Conservation (phyloP, 2,329 filamentous ascomycete species). For the Penicillium sp. region DNA sequence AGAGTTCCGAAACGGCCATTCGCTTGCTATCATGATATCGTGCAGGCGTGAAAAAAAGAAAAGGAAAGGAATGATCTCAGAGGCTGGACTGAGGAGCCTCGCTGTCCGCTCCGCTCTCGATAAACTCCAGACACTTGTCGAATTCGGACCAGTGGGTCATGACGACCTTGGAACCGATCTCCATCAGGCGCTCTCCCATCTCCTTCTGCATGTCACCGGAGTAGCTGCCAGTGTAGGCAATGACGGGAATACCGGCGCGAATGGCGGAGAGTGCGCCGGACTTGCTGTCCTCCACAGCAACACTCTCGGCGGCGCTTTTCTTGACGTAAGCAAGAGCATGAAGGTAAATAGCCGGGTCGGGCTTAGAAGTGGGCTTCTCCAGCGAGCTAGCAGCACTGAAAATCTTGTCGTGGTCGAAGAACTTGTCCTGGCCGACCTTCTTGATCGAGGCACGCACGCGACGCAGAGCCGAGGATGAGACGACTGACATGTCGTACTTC, state of each 20-base stretch:
- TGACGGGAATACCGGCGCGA: constrained; percentile 71
- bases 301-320: constrained; percentile 64
- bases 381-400: constrained; percentile 80
- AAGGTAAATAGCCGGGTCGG: constrained; percentile 83
- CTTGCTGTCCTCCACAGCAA: constrained; percentile 86
- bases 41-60: constrained; percentile 10
- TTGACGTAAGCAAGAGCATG: constrained; percentile 69
- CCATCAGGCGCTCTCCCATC: constrained; percentile 59
- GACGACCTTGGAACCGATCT: constrained; percentile 59
- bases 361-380: constrained; percentile 77
- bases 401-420: constrained; percentile 69
- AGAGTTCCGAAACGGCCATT: constrained; percentile 25
- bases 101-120: constrained; percentile 31
- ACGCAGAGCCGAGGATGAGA: constrained; percentile 73
- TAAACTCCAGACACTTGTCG: constrained; percentile 38
- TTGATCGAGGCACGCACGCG: constrained; percentile 72
- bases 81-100: constrained; percentile 18
- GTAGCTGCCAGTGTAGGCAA: constrained; percentile 84
- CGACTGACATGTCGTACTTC: constrained; percentile 72
- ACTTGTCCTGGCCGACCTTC: constrained; percentile 74
- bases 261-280: constrained; percentile 73
- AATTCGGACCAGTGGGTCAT: constrained; percentile 52
- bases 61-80: constrained; percentile 1
- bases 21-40: constrained; percentile 35
- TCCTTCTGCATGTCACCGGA: constrained; percentile 56